Percentiles rank a stretch among this genome's conserved stretches.
These are phyloP conservation scores for Zhuliangozyma parablackwelliae DNA, from an alignment of 1,139 yeast species.

Conservation along the genomic window DNA sequence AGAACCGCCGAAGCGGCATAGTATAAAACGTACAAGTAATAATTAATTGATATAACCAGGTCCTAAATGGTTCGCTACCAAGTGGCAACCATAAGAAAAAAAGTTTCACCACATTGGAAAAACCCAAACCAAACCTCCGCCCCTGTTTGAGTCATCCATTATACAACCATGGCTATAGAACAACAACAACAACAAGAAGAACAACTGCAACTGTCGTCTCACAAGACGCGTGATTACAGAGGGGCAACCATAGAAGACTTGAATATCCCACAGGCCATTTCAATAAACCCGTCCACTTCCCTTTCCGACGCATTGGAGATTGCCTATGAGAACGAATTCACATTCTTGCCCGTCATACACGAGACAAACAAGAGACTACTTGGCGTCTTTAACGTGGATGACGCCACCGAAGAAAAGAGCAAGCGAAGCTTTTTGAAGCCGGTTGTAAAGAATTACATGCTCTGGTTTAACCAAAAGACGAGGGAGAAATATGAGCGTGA, in stretches of 20 bases:
- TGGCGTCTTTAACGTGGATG: constrained; percentile 55
- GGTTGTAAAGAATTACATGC: constrained; percentile 35
- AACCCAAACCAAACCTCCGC: too few species aligned
- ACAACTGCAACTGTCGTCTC: constrained; percentile 6
- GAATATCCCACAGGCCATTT: constrained; percentile 57
- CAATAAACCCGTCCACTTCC: constrained; percentile 51
- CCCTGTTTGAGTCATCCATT: too few species aligned
- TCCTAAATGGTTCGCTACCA: too few species aligned
- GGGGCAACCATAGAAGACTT: constrained; percentile 61
- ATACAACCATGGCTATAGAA: too few species aligned
- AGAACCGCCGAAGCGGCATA: constrained; percentile 46
- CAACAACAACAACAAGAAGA: too few species aligned
- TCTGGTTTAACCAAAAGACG: constrained; percentile 41
- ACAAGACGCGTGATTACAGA: constrained; percentile 38
- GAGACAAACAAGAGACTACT: constrained; percentile 45
- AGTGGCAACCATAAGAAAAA: too few species aligned
- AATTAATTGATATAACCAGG: too few species aligned
- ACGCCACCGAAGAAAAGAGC: constrained; percentile 23
- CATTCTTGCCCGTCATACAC: constrained; percentile 56
- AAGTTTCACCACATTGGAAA: too few species aligned
- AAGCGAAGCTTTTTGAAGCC: constrained; percentile 25
- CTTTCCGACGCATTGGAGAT: constrained; percentile 44
- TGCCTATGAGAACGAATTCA: constrained; percentile 55
- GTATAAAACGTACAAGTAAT: neutral
- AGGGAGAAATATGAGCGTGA: constrained; percentile 23